Conservation (phyloP, 2,329 filamentous ascomycete genomes). For the Lachnellula suecica region DNA sequence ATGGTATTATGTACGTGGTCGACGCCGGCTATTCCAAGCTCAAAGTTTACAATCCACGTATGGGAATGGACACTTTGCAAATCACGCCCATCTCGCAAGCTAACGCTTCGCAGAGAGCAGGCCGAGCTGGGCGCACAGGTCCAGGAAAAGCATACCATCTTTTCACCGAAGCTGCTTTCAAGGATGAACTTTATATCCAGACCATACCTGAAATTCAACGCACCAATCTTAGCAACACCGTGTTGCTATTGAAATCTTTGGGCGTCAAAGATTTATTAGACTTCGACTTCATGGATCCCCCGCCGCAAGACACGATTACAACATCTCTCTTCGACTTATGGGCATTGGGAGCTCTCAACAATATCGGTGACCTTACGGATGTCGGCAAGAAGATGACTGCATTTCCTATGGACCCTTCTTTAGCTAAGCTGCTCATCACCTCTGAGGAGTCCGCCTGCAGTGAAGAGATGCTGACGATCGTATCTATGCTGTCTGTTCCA, state of each 20-base stretch:
- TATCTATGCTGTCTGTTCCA: slow-evolving; percentile 95
- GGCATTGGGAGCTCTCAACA: slow-evolving; percentile 91
- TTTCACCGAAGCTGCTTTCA: slow-evolving; percentile 91
- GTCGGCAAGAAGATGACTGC: slow-evolving; percentile 92
- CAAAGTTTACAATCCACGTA: slow-evolving; percentile 97
- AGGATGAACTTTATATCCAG: slow-evolving; percentile 93
- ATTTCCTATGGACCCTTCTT: slow-evolving; percentile 95
- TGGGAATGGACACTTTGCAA: slow-evolving; percentile 99
- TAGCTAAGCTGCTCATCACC: slow-evolving; percentile 93
- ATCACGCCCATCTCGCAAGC: slow-evolving; percentile 98
- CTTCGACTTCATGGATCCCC: slow-evolving; percentile 99
- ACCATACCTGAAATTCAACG: slow-evolving; percentile 98
- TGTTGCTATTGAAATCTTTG: slow-evolving; percentile 88
- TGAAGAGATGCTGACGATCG: slow-evolving; percentile 97
- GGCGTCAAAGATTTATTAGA: slow-evolving; percentile 92
- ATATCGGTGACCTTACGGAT: slow-evolving; percentile 85
- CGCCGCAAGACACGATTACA: slow-evolving; percentile 95
- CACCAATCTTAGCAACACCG: slow-evolving; percentile 93
- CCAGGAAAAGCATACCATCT: slow-evolving; percentile 94
- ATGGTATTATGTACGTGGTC: slow-evolving; percentile 99
- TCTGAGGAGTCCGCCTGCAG: slow-evolving; percentile 87
- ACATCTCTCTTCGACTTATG: slow-evolving; percentile 97
- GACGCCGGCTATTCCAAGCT: slow-evolving; percentile 95
- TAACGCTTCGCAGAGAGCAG: slow-evolving; percentile 90
- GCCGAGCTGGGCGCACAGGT: slow-evolving; percentile 89